These are phyloP conservation scores for Paecilomyces sp. DNA, from an alignment of 2,329 filamentous ascomycete species.

Conservation along the genomic window DNA sequence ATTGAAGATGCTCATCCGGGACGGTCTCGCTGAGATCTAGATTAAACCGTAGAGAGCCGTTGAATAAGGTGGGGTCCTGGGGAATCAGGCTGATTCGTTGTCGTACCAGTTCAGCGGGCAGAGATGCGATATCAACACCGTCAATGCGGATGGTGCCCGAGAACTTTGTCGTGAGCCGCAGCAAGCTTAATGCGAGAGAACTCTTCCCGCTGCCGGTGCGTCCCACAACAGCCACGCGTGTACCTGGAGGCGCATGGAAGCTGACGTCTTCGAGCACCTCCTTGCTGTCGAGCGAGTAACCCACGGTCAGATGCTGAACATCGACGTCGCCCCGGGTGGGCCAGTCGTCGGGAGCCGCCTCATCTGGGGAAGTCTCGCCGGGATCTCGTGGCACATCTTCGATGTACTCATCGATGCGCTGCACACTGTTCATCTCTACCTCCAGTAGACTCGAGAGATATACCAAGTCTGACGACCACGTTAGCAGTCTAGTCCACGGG, in stretches of 20 bases:
- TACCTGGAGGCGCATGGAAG: constrained; percentile 57
- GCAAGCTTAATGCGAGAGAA: constrained; percentile 63
- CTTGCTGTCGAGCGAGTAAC: constrained; percentile 61
- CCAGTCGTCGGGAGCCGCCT: constrained; percentile 58
- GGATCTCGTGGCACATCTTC: constrained; percentile 52
- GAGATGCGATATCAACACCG: constrained; percentile 63
- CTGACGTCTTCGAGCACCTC: constrained; percentile 61
- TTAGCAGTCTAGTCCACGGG: background rate
- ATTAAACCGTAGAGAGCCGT: constrained; percentile 20
- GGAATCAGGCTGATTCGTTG: constrained; percentile 69
- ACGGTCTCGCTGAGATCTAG: constrained; percentile 11
- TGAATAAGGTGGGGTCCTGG: constrained; percentile 52
- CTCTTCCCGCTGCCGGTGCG: constrained; percentile 69
- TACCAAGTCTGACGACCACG: constrained; percentile 2
- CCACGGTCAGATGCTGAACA: constrained; percentile 59
- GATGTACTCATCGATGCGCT: constrained; percentile 67
- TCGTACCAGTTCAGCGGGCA: constrained; percentile 59
- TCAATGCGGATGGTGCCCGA: constrained; percentile 62
- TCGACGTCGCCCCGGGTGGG: constrained; percentile 63
- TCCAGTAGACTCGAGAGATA: constrained; percentile 40
- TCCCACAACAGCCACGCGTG: constrained; percentile 64
- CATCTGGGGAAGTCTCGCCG: constrained; percentile 13
- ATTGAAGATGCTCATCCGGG: constrained; percentile 1
- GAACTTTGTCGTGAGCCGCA: constrained; percentile 63
- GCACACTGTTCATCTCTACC: constrained; percentile 66